Evolutionary conservation across 306 rosid species (phyloP).

Genomic region (Gleditsia sinensis): DNA sequence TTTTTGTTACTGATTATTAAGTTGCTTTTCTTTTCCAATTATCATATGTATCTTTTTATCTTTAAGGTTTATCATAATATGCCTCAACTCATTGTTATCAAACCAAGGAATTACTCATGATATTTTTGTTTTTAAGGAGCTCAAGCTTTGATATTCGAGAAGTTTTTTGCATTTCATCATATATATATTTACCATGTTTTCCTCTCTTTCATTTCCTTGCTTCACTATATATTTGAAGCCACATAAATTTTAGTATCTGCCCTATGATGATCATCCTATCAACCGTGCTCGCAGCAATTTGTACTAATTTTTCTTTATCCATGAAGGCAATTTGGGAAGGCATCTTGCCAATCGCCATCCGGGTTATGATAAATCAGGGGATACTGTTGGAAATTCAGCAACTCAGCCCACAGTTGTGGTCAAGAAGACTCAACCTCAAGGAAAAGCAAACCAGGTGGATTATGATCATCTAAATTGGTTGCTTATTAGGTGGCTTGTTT

Average conservation of each 20-base stretch:
- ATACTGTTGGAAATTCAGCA: slow-evolving; percentile 49
- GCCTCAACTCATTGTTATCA: neutral
- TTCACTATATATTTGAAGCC: slow-evolving; percentile 19
- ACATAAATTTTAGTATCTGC: slow-evolving; percentile 1
- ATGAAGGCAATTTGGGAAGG: slow-evolving; percentile 88
- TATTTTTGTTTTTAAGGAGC: slow-evolving; percentile 11
- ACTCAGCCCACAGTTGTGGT: slow-evolving; percentile 46
- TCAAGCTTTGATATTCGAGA: slow-evolving; percentile 6
- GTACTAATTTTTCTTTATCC: slow-evolving; percentile 32
- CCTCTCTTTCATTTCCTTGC: slow-evolving; percentile 7
- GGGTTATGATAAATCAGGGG: slow-evolving; percentile 85
- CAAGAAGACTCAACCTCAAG: slow-evolving; percentile 75
- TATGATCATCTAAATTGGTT: slow-evolving; percentile 94
- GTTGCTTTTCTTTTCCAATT: slow-evolving; percentile 1
- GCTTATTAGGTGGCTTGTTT: slow-evolving; percentile 83
- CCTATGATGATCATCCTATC: neutral
- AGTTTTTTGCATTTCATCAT: slow-evolving; percentile 6
- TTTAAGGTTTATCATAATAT: neutral
- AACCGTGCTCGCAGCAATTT: neutral
- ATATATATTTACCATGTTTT: neutral
- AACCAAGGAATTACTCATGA: neutral
- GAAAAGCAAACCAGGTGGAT: slow-evolving; percentile 67
- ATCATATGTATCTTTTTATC: neutral
- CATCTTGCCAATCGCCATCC: slow-evolving; percentile 96
- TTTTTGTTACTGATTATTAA: neutral